A percentile compares a stretch with the other conserved stretches of the same genome.
Conservation (phyloP, 2,329 filamentous ascomycete genomes). For the Tolypocladium inflatum region DNA sequence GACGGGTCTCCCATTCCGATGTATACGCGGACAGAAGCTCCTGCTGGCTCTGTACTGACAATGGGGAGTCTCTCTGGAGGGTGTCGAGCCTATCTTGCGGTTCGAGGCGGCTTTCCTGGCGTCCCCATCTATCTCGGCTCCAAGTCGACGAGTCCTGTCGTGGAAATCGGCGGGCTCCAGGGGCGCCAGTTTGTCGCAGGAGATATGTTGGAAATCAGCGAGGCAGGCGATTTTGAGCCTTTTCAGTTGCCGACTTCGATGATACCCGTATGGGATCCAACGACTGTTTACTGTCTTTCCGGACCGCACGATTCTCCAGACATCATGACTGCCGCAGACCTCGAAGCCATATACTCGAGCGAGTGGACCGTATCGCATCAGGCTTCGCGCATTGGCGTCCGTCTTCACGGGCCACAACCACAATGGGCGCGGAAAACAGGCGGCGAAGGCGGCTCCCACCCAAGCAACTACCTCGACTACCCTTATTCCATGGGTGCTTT, state of each 20-base stretch:
- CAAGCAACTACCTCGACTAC: conserved; percentile 32
- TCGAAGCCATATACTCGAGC: conserved; percentile 46
- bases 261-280: conserved; percentile 5
- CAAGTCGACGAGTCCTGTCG: conserved; percentile 48
- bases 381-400: conserved; percentile 48
- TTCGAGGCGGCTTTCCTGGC: conserved; percentile 29
- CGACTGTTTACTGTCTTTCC: conserved; percentile 15
- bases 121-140: conserved; percentile 48
- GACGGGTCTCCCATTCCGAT: conserved; percentile 39
- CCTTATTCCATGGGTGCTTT: conserved; percentile 44
- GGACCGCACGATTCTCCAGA: conserved; percentile 22
- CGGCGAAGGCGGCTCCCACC: conserved; percentile 54
- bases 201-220: conserved; percentile 5
- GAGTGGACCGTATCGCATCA: conserved; percentile 55
- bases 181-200: conserved; percentile 40
- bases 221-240: neutral
- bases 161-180: conserved; percentile 50
- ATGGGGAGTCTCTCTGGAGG: conserved; percentile 44
- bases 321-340: conserved; percentile 31
- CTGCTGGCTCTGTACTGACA: conserved; percentile 34
- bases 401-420: conserved; percentile 47
- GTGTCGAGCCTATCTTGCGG: conserved; percentile 48
- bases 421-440: conserved; percentile 50
- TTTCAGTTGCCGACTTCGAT: conserved; percentile 1
- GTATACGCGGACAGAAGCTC: conserved; percentile 44